Evolutionary conservation across 352 stramenopile species (phyloP).

Genomic region (Aphanomyces cochlioides): DNA sequence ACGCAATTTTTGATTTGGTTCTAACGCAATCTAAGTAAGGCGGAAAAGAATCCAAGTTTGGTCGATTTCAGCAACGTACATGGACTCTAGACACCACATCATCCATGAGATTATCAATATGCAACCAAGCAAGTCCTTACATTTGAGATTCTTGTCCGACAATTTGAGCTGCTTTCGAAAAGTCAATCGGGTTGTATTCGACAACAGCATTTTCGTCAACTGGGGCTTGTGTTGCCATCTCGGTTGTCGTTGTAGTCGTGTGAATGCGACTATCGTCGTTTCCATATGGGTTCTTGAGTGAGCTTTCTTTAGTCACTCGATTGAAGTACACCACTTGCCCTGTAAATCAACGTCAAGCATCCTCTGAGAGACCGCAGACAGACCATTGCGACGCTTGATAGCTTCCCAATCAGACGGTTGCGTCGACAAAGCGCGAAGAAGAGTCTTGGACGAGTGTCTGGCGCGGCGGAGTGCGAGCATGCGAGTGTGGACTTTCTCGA

Average conservation of each 20-base stretch:
- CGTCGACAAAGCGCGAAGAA: constrained; percentile 4
- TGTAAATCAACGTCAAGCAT: background rate
- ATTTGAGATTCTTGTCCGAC: constrained; percentile 83
- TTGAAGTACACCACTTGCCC: constrained; percentile 28
- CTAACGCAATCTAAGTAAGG: constrained; percentile 67
- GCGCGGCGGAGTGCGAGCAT: too few species aligned
- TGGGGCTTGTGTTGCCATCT: constrained; percentile 15
- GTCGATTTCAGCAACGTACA: constrained; percentile 2
- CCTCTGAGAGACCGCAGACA: background rate
- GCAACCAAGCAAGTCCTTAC: constrained; percentile 34
- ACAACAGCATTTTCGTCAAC: constrained; percentile 55
- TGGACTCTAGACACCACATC: constrained; percentile 10
- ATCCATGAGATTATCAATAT: background rate
- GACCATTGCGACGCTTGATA: constrained; percentile 23
- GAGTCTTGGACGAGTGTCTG: background rate
- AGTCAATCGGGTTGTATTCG: constrained; percentile 68
- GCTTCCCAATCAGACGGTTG: constrained; percentile 23
- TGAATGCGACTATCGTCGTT: background rate
- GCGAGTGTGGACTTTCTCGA: too few species aligned
- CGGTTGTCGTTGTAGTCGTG: background rate
- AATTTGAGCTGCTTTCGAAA: constrained; percentile 67
- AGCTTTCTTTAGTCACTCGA: constrained; percentile 26
- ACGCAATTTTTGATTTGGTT: constrained; percentile 87
- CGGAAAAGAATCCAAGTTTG: background rate
- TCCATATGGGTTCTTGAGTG: constrained; percentile 20